Evolutionary conservation across 179 eudicot species (phyloP), one percentile per base, ranked within the genome.

Genomic region (Drosera spatulata): DNA sequence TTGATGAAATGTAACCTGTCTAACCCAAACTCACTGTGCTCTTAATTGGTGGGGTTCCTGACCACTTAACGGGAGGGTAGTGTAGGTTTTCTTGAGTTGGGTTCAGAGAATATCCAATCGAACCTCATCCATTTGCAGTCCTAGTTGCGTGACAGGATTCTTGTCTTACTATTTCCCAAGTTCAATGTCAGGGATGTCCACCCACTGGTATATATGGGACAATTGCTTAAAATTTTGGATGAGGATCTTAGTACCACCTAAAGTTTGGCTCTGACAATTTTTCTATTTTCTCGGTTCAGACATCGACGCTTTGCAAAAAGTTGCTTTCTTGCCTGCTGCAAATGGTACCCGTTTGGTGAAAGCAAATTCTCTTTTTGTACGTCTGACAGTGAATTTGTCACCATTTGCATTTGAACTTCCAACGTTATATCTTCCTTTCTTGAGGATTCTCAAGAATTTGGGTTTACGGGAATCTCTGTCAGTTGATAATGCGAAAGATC

Each of bases 381-480:
- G 80, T 43, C 74, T 93, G 66, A 75, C 85, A 11, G 90, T 86
- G 54, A 89, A 89, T 73, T 87, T 93, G 61, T 93, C 96, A 53
- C 99, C 99, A 7, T 93, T 93, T 72, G 95, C 82, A 65, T 93
- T 93, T 79, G 99, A 93, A 75, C 93, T 93, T 61, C 93, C 96
- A 61, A 56, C 88, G 12, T 65, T 64, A n/a, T 93, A 89, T 75
- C 93, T 93, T 61, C 95, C 99, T 52, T 89, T 79, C 66, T 79
- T 89, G 62, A 93, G 76, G 68, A 81, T 93, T 69, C 80, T 93
- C 54, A 84, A 82, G 61, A 87, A 82, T 62, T 73, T 93, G 77
- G 99, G 99, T 12, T 80, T 93, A 70, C 84, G 78, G 70, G 96
- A 93, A 61, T 73, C 74, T 69, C 75, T 93, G 53, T 86, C 96